Conservation (phyloP, 2,329 filamentous ascomycete species). For the Alternaria rosae region DNA sequence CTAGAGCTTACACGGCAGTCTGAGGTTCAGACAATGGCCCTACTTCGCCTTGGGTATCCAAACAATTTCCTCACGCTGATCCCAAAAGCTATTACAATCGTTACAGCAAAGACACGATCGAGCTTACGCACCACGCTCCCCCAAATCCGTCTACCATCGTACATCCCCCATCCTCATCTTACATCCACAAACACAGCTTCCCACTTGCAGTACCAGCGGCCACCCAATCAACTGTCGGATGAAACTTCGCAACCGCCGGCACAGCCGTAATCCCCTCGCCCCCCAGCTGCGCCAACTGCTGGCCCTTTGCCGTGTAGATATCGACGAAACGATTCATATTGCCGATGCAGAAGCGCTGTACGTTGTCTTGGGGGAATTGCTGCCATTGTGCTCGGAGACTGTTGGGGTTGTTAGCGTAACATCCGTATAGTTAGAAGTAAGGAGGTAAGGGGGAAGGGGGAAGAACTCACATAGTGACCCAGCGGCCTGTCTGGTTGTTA, state of each 20-base stretch:
- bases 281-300: slow-evolving; percentile 86
- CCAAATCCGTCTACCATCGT: too few species aligned
- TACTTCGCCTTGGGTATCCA: too few species aligned
- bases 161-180: slow-evolving; percentile 56
- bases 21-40: too few species aligned
- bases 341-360: slow-evolving; percentile 88
- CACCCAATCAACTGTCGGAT: slow-evolving; percentile 88
- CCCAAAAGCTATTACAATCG: neutral
- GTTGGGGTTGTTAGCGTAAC: too few species aligned
- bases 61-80: too few species aligned
- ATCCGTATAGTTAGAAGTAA: slow-evolving; percentile 15
- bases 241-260: slow-evolving; percentile 89
- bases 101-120: too few species aligned
- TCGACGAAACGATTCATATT: slow-evolving; percentile 99
- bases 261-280: slow-evolving; percentile 94
- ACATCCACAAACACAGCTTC: slow-evolving; percentile 91
- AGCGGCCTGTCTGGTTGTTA: slow-evolving; percentile 95
- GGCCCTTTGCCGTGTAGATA: slow-evolving; percentile 80
- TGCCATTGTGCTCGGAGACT: slow-evolving; percentile 90
- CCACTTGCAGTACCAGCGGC: slow-evolving; percentile 90
- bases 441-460: neutral
- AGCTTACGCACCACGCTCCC: neutral
- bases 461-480: slow-evolving; percentile 76
- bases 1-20: neutral
- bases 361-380: slow-evolving; percentile 73